Base-by-base conservation (phyloP, 129 eudicot species). In the Deinandra increscens region DNA sequence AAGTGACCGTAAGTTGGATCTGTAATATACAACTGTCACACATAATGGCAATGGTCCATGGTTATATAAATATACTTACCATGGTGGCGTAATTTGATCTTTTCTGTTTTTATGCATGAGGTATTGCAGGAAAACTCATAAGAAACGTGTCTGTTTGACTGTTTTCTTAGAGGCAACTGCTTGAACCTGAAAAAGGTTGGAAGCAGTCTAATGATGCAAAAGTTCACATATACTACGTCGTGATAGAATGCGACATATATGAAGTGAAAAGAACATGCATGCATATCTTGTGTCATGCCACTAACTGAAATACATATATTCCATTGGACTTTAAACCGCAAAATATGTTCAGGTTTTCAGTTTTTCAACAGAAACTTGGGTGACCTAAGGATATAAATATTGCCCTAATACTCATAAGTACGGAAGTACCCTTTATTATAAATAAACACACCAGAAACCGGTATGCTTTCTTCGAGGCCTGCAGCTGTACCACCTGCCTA, bases 401-500 rank as follows among this genome's bases (percentile, higher is more conserved):
- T 26, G 31, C 31, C 31, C 31, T 26, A 26, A 26, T 26, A 26
- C 31, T 26, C 31, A 26, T 1, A 26, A 26, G 31, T 26, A n/a
- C n/a, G n/a, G n/a, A n/a, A n/a, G n/a, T 26, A 26, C 31, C 31
- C 31, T 26, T 22, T 53, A 22, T 53, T 9, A 3, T 23, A 55
- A 55, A 56, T 13, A 12, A 26, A 56, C 37, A 23, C 37, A 56
- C 62, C 62, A 56, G 38, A 53, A 53, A 20, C 62, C 8, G 37
- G 15, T 56, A 12, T 56, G 38, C 37, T 10, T 56, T 13, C 38
- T 26, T 26, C 7, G 37, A 55, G 15, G 3, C 72, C 88, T 77
- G 91, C 83, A 62, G 73, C 70, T 78, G 90, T 75, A 74, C 59
- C 73, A 31, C 36, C 86, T 81, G 85, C 85, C 62, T 72, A 17